phyloP scores from a whole-genome alignment of 2,329 filamentous ascomycete species.

The Bipolaris victoriae region DNA sequence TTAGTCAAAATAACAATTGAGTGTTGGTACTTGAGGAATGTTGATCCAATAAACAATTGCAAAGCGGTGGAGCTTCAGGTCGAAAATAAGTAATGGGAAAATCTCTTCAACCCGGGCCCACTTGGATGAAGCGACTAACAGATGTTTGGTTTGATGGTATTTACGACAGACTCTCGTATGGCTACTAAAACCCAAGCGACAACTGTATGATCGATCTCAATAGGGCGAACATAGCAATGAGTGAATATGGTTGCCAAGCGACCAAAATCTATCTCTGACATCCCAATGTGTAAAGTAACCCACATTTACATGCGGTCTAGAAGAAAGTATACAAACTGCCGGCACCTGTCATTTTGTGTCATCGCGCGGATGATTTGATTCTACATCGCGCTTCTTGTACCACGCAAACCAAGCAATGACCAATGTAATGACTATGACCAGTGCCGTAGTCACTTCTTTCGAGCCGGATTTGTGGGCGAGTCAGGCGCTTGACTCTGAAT shows the following conservation, averaged over 20 bases:
- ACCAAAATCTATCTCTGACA: neutral
- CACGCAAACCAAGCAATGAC: slow-evolving; percentile 35
- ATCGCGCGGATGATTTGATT: neutral
- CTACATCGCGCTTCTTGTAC: slow-evolving; percentile 26
- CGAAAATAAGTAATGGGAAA: no score
- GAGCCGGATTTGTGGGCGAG: slow-evolving; percentile 21
- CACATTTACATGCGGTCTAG: neutral
- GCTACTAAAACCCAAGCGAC: neutral
- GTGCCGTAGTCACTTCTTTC: slow-evolving; percentile 25
- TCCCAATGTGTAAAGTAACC: neutral
- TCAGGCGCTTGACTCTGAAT: slow-evolving; percentile 42
- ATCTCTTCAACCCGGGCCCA: no score
- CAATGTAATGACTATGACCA: slow-evolving; percentile 35
- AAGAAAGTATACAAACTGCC: neutral
- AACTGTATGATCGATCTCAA: neutral
- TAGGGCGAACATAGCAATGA: neutral
- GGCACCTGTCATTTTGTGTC: neutral
- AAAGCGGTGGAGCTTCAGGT: neutral
- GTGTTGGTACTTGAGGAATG: no score
- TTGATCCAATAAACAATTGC: no score
- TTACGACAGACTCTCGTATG: neutral
- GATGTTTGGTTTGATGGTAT: neutral
- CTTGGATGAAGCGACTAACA: no score
- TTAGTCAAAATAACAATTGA: no score
- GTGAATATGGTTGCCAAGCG: neutral